Evolutionary conservation across 148 eudicot species (phyloP).

Genomic region (Fagopyrum tataricum): DNA sequence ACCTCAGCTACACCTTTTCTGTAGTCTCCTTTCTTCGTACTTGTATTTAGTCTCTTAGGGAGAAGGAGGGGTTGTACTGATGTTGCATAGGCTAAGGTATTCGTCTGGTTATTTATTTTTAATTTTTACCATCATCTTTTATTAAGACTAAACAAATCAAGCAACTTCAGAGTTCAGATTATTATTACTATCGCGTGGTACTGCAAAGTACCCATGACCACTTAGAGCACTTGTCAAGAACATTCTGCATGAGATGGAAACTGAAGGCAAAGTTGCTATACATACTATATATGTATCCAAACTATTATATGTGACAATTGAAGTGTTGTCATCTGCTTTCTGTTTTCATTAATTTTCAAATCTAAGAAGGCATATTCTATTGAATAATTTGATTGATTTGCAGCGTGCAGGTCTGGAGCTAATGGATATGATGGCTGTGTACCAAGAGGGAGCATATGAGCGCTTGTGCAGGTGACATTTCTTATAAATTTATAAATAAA

Average conservation of each 20-base stretch:
- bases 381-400: constrained; percentile 7
- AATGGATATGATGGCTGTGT: constrained; percentile 99
- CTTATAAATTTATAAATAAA: constrained; percentile 1
- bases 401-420: constrained; percentile 99
- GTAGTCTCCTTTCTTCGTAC: background rate
- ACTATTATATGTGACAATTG: background rate
- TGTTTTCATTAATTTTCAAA: background rate
- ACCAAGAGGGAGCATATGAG: constrained; percentile 99
- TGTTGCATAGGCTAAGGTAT: background rate
- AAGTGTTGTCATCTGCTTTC: background rate
- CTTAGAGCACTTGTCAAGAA: background rate
- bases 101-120: background rate
- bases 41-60: background rate
- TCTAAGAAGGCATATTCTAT: background rate
- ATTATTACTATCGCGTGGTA: background rate
- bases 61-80: no score
- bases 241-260: constrained; percentile 1
- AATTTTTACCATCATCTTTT: background rate
- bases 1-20: constrained; percentile 12
- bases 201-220: background rate
- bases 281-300: background rate
- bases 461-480: constrained; percentile 86
- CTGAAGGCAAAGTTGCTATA: background rate
- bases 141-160: background rate
- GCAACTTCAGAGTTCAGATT: background rate